Evolutionary conservation across 768 basidiomycete genomes (phyloP).

Genomic region (Rossbeevera mucosa): DNA sequence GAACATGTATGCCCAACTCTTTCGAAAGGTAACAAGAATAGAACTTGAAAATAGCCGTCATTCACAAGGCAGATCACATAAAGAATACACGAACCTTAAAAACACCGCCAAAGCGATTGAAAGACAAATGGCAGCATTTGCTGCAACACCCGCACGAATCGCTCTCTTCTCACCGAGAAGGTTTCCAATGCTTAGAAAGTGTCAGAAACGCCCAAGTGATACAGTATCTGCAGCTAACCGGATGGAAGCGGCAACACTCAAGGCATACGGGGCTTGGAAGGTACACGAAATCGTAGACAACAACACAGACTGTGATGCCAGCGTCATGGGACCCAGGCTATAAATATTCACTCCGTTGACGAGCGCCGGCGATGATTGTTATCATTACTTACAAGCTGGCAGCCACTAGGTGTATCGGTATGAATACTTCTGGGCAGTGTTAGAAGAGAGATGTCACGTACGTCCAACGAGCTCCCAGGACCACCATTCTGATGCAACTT

Average conservation of each 20-base stretch:
- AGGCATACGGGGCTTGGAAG: constrained; percentile 78
- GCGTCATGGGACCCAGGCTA: constrained; percentile 71
- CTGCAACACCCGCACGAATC: constrained; percentile 63
- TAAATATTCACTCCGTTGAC: constrained; percentile 16
- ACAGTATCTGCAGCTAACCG: constrained; percentile 42
- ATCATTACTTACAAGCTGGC: constrained; percentile 43
- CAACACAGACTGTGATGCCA: constrained; percentile 88
- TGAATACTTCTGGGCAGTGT: not conserved
- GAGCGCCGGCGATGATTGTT: not conserved
- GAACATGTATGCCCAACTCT: constrained; percentile 72
- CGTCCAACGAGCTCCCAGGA: constrained; percentile 83
- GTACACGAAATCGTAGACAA: constrained; percentile 68
- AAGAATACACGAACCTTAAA: constrained; percentile 44
- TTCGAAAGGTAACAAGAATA: constrained; percentile 55
- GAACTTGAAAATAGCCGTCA: constrained; percentile 30
- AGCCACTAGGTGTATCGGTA: constrained; percentile 35
- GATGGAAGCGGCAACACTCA: constrained; percentile 81
- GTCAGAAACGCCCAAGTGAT: not conserved
- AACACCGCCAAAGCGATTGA: constrained; percentile 55
- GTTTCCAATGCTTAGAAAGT: constrained; percentile 66
- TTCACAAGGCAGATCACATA: not conserved
- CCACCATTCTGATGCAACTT: constrained; percentile 94
- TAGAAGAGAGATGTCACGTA: constrained; percentile 9
- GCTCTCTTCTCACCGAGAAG: constrained; percentile 78
- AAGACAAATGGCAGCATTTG: constrained; percentile 62